These are phyloP conservation scores for Moesziomyces parantarcticus DNA, from an alignment of 1,284 basidiomycete genomes.

Conservation along the genomic window DNA sequence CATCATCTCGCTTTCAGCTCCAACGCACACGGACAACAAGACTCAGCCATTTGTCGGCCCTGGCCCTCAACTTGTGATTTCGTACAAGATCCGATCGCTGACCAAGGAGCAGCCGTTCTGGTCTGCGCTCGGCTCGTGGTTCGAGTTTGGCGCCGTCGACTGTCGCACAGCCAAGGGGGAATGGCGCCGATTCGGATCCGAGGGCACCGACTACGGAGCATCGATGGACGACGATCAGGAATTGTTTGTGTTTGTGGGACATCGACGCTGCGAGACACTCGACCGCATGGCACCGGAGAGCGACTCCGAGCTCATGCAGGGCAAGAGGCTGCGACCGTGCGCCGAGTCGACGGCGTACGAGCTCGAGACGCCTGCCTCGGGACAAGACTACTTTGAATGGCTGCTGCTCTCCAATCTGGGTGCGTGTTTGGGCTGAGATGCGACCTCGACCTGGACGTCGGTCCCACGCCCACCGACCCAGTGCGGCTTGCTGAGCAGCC, in stretches of 20 bases:
- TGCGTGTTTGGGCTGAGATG: constrained; percentile 24
- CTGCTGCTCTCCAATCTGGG: constrained; percentile 48
- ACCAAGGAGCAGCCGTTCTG: constrained; percentile 82
- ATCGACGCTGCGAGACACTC: constrained; percentile 36
- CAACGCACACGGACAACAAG: background rate
- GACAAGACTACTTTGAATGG: constrained; percentile 57
- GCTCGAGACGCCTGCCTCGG: constrained; percentile 17
- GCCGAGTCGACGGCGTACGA: constrained; percentile 10
- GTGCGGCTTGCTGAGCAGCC: constrained; percentile 20
- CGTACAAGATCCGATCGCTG: constrained; percentile 80
- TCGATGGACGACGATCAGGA: constrained; percentile 45
- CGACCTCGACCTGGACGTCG: background rate
- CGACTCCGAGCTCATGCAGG: constrained; percentile 52
- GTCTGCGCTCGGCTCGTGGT: constrained; percentile 84
- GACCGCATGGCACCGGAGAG: constrained; percentile 42
- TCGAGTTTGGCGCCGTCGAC: constrained; percentile 75
- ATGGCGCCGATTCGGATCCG: constrained; percentile 38
- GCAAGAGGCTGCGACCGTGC: constrained; percentile 36
- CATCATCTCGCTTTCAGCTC: constrained; percentile 52
- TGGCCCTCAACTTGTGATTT: constrained; percentile 56
- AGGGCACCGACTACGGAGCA: constrained; percentile 24
- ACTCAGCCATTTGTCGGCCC: background rate
- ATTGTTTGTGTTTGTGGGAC: constrained; percentile 55
- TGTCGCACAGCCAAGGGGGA: constrained; percentile 20
- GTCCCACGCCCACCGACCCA: constrained; percentile 16